Conservation (phyloP, 176 grass and related monocot species). For the Paspalum vaginatum region DNA sequence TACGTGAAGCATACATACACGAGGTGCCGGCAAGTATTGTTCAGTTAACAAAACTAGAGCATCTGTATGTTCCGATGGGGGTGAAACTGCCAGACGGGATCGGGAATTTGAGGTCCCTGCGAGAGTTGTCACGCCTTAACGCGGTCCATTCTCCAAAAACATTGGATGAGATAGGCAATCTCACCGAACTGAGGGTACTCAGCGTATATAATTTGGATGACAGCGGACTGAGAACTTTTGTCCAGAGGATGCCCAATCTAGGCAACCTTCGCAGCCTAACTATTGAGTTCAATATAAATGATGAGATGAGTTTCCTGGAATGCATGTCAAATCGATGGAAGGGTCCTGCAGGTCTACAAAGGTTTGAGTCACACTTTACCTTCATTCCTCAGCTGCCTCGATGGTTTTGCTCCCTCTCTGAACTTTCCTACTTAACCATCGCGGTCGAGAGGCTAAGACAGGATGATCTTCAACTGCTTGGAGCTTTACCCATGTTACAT, state of each 20-base stretch:
- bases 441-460: neutral
- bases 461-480: neutral
- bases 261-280: neutral
- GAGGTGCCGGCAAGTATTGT: neutral
- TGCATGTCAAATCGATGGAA: neutral
- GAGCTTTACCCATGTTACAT: neutral
- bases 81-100: neutral
- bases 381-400: neutral
- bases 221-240: neutral
- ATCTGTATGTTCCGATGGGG: neutral
- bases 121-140: neutral
- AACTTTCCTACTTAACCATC: neutral
- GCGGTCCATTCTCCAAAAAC: neutral
- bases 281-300: neutral
- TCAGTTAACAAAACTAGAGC: neutral
- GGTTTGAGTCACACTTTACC: fast-evolving
- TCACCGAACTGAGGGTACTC: neutral
- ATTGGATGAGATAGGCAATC: neutral
- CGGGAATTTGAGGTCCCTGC: neutral
- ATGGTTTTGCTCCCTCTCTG: neutral
- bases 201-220: fast-evolving
- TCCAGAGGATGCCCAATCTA: neutral
- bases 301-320: neutral
- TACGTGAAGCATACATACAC: fast-evolving
- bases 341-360: neutral